phyloP scores from a whole-genome alignment of 116 monocot genomes.

The Zostera marina region DNA sequence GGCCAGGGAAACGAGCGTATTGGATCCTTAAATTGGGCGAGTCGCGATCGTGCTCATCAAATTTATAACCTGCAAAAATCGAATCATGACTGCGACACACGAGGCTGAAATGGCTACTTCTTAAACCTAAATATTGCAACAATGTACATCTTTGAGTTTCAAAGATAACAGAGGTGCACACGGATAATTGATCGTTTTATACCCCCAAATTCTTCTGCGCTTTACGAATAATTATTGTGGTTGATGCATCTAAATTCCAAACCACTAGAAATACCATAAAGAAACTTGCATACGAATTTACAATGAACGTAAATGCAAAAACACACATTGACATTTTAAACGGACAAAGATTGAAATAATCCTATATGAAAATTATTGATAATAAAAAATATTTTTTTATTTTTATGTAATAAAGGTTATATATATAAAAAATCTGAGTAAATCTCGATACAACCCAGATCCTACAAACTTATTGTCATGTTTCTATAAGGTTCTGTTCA shows the following conservation, averaged over 20 bases:
- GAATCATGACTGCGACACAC: constrained; percentile 1
- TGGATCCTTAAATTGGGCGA: constrained; percentile 45
- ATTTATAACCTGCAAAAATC: constrained; percentile 72
- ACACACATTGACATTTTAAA: too few relatives aligned
- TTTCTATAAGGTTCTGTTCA: not conserved
- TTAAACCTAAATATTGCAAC: not conserved
- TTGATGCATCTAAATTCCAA: too few relatives aligned
- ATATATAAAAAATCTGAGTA: not conserved
- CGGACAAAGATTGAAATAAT: too few relatives aligned
- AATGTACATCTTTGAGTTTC: not conserved
- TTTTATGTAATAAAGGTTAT: too few relatives aligned
- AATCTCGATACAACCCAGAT: not conserved
- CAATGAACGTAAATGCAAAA: too few relatives aligned
- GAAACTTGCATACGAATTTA: too few relatives aligned
- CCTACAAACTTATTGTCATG: not conserved
- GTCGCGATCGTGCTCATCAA: constrained; percentile 52
- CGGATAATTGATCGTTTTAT: not conserved
- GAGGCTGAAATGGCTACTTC: not conserved
- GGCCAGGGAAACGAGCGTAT: constrained; percentile 54
- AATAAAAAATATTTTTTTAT: too few relatives aligned
- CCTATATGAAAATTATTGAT: too few relatives aligned
- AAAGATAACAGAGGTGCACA: not conserved
- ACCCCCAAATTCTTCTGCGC: not conserved
- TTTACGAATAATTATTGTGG: too few relatives aligned
- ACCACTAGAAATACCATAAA: too few relatives aligned